Evolutionary conservation across 1,284 basidiomycete genomes (phyloP).

Genomic region (Clitocybe nebularis): DNA sequence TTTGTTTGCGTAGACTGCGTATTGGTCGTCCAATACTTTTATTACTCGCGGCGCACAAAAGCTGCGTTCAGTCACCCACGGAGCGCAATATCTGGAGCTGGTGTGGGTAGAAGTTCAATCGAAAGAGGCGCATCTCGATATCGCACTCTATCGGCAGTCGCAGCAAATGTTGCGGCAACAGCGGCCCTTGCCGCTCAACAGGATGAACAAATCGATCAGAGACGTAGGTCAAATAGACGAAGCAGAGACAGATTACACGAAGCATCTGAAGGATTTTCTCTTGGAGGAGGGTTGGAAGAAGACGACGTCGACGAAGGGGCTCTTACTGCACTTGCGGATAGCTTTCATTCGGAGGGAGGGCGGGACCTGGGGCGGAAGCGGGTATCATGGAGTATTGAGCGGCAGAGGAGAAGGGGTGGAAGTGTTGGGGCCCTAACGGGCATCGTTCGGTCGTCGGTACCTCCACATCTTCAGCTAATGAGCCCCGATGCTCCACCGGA

Average conservation of each 20-base stretch:
- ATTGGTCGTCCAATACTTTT: conserved; percentile 74
- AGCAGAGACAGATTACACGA: conserved; percentile 19
- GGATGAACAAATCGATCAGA: conserved; percentile 34
- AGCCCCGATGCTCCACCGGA: conserved; percentile 19
- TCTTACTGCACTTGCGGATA: conserved; percentile 56
- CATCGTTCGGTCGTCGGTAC: conserved; percentile 19
- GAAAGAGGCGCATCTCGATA: conserved; percentile 56
- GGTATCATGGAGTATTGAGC: conserved; percentile 67
- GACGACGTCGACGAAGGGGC: conserved; percentile 49
- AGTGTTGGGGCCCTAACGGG: conserved; percentile 35
- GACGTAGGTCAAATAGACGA: conserved; percentile 16
- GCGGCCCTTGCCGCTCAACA: conserved; percentile 63
- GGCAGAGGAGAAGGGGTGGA: conserved; percentile 36
- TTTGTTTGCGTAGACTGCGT: conserved; percentile 79
- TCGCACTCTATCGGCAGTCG: conserved; percentile 62
- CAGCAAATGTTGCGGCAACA: conserved; percentile 63
- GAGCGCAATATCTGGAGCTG: conserved; percentile 39
- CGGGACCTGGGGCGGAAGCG: conserved; percentile 43
- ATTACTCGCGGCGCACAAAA: conserved; percentile 55
- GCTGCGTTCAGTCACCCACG: conserved; percentile 23
- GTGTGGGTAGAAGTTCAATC: conserved; percentile 39
- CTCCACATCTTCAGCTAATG: conserved; percentile 28
- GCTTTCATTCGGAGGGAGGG: conserved; percentile 67
- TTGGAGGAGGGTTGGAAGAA: conserved; percentile 17
- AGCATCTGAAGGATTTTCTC: conserved; percentile 14